A percentile compares a stretch with the other conserved stretches of the same genome.
phyloP scores from a whole-genome alignment of 768 basidiomycete species.

The Boletus subparvulus region DNA sequence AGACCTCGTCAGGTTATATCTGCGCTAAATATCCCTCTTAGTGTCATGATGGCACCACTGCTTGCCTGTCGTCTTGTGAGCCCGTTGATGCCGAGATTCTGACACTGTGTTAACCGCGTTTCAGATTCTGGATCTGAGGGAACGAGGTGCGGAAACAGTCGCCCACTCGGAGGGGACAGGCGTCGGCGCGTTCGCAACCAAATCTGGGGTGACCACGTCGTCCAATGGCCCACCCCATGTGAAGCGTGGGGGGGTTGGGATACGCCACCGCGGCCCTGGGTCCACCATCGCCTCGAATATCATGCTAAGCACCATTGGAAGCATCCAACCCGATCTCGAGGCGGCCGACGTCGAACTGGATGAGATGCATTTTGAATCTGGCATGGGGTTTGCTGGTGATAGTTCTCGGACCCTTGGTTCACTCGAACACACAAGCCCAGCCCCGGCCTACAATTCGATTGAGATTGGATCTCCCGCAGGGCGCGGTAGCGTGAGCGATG shows the following conservation, averaged over 20 bases:
- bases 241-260: slow-evolving; percentile 38
- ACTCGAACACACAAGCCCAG: slow-evolving; percentile 42
- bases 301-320: slow-evolving; percentile 63
- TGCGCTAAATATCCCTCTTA: slow-evolving; percentile 80
- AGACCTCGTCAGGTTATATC: slow-evolving; percentile 83
- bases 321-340: slow-evolving; percentile 52
- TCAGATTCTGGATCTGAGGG: slow-evolving; percentile 78
- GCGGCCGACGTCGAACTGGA: slow-evolving; percentile 58
- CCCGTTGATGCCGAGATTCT: background rate
- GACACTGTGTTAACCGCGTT: slow-evolving; percentile 6
- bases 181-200: slow-evolving; percentile 64
- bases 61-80: slow-evolving; percentile 75
- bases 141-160: slow-evolving; percentile 78
- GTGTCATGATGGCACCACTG: slow-evolving; percentile 79
- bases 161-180: slow-evolving; percentile 73
- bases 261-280: slow-evolving; percentile 50
- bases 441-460: slow-evolving; percentile 47
- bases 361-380: slow-evolving; percentile 49
- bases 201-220: slow-evolving; percentile 42
- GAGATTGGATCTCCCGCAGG: slow-evolving; percentile 36
- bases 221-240: slow-evolving; percentile 23
- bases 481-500: slow-evolving; percentile 23
- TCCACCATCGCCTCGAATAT: slow-evolving; percentile 62
- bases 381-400: slow-evolving; percentile 52
- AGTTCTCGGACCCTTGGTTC: slow-evolving; percentile 34